Base-by-base conservation (phyloP, 208 protist genomes). In the Wallacemonas collosoma region DNA sequence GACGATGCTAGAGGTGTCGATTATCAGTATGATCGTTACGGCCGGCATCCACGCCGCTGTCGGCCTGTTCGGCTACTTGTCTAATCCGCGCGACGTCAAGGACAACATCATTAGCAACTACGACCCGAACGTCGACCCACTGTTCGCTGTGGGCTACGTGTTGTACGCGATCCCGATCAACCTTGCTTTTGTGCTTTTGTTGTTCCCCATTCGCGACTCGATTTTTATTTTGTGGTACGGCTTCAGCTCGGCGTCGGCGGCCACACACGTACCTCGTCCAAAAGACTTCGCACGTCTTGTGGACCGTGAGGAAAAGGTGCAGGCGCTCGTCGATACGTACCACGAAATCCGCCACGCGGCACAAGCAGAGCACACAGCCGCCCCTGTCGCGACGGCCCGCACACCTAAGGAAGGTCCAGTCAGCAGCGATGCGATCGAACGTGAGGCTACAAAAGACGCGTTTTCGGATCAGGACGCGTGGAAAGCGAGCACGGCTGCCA, bases 91-190 rank as follows among this genome's bases (percentile, higher is more conserved):
- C 8, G 77, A 88, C 61, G 82, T 91, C 35, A 82, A 79, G 11
- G 86, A 87, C 40, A 91, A 94, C 78, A 80, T 94, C 56, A 88
- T 94, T 67, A 89, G 77, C 75, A 91, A 88, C 80, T 94, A 91
- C 73, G 77, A 94, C 70, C 86, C 89, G 1, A 82, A 70, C n/a
- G 71, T 72, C 2, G 86, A 94, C 61, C 53, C 40, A 35, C 79
- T 94, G 11, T 91, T 94, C 58, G 65, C 76, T 9, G 53, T 91
- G 36, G 86, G 82, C 35, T 91, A 94, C 69, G 38, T 80, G 36
- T 26, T 91, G 6, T 94, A 91, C 70, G 64, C 80, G 0, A 77
- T 85, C 15, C 86, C 89, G 15, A 86, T 91, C 17, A 83, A 81
- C 62, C 50, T 91, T 2, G 89, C 89, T 1, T 94, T 83, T 58